phyloP scores from a whole-genome alignment of 257 asterid species.

The Salvia hispanica region DNA sequence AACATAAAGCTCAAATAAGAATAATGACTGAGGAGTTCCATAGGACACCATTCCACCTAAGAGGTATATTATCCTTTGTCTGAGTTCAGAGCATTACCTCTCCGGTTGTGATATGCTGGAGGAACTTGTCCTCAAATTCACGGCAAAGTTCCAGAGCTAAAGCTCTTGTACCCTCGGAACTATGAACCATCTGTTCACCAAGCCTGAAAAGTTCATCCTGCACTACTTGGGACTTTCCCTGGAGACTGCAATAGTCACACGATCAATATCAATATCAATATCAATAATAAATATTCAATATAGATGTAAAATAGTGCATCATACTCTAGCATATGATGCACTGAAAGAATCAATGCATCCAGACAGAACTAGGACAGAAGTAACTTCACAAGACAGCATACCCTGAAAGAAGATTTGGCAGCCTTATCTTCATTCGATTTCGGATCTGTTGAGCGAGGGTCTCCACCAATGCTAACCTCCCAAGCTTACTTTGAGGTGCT shows the following conservation, averaged over 20 bases:
- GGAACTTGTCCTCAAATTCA: conserved; percentile 98
- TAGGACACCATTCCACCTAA: conserved; percentile 17
- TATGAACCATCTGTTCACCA: conserved; percentile 91
- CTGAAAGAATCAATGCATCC: neutral
- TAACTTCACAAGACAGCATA: conserved; percentile 40
- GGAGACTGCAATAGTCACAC: conserved; percentile 63
- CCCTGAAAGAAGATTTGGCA: conserved; percentile 95
- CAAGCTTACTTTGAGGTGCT: conserved; percentile 93
- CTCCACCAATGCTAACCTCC: conserved; percentile 93
- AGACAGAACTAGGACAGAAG: conserved; percentile 7
- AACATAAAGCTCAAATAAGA: conserved; percentile 21
- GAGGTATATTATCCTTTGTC: neutral
- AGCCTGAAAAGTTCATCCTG: conserved; percentile 93
- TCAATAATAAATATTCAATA: neutral
- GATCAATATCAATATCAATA: neutral
- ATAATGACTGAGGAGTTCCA: conserved; percentile 5
- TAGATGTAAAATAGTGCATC: neutral
- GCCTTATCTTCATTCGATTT: conserved; percentile 82
- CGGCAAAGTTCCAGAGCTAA: conserved; percentile 98
- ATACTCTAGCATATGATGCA: neutral
- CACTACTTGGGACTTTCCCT: conserved; percentile 90
- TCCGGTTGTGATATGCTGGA: conserved; percentile 87
- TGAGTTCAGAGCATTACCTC: conserved; percentile 56
- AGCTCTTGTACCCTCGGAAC: conserved; percentile 94
- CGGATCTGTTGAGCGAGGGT: conserved; percentile 91